phyloP scores from a whole-genome alignment of 306 rosid genomes.

The Lablab purpureus region DNA sequence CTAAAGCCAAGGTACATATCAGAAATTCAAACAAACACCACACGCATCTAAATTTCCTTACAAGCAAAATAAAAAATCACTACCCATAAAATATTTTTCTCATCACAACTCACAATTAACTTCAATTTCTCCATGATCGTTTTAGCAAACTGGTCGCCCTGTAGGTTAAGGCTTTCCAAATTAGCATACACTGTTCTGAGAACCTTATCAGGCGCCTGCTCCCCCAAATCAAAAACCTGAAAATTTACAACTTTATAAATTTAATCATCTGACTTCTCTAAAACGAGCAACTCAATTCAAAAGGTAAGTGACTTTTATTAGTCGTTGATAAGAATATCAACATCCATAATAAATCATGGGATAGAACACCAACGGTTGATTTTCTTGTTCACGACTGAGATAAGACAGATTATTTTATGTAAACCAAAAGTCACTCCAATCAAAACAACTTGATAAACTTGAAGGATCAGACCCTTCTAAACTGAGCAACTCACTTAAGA shows the following conservation, averaged over 20 bases:
- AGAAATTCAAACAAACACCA: slow-evolving; percentile 42
- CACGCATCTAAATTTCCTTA: slow-evolving; percentile 26
- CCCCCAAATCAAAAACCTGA: slow-evolving; percentile 91
- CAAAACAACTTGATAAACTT: neutral
- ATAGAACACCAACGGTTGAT: neutral
- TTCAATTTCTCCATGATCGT: slow-evolving; percentile 61
- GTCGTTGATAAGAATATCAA: neutral
- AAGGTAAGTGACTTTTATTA: neutral
- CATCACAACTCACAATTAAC: slow-evolving; percentile 75
- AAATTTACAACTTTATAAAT: slow-evolving; percentile 32
- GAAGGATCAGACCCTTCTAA: neutral
- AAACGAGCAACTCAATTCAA: neutral
- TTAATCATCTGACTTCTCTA: neutral
- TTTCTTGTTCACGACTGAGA: neutral
- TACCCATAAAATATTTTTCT: neutral
- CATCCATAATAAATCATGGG: neutral
- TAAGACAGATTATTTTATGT: neutral
- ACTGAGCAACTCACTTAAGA: neutral
- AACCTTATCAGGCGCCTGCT: slow-evolving; percentile 78
- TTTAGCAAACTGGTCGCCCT: slow-evolving; percentile 63
- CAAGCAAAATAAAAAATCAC: neutral
- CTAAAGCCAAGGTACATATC: slow-evolving; percentile 49
- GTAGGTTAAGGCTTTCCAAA: slow-evolving; percentile 65
- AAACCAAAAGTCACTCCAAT: neutral
- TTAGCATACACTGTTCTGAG: slow-evolving; percentile 64